Evolutionary conservation across 495 filamentous ascomycete genomes (phyloP).

Genomic region (Xylaria acuta): DNA sequence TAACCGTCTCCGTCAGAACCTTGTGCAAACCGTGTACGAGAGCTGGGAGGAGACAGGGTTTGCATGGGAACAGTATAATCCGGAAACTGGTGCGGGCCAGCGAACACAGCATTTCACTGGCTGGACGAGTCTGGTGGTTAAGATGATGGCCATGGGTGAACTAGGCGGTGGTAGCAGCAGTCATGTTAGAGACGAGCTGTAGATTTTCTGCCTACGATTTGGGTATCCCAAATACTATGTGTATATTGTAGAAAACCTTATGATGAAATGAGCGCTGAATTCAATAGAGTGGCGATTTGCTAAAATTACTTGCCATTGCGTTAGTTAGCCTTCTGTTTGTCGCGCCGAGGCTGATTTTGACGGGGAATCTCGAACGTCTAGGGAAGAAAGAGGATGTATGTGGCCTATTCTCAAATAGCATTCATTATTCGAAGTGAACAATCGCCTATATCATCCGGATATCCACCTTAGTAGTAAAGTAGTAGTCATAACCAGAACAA

Average conservation of each 20-base stretch:
- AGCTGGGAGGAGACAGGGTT: slow-evolving; percentile 92
- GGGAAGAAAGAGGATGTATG: no score
- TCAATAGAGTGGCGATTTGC: slow-evolving; percentile 12
- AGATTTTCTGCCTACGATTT: slow-evolving; percentile 9
- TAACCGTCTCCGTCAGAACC: slow-evolving; percentile 74
- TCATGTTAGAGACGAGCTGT: slow-evolving; percentile 26
- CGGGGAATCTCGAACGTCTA: not conserved
- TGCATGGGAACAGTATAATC: slow-evolving; percentile 99
- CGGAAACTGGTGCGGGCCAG: slow-evolving; percentile 89
- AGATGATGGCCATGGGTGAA: slow-evolving; percentile 87
- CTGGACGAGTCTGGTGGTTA: slow-evolving; percentile 97
- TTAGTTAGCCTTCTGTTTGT: not conserved
- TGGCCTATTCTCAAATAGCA: not conserved
- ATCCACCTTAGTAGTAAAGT: not conserved
- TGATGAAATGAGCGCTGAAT: slow-evolving; percentile 15
- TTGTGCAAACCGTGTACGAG: slow-evolving; percentile 87
- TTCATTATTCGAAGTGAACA: not conserved
- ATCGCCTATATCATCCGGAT: not conserved
- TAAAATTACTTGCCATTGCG: not conserved
- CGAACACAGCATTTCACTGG: slow-evolving; percentile 97
- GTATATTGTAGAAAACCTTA: slow-evolving; percentile 9
- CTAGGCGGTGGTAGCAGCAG: slow-evolving; percentile 28
- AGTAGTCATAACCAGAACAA: not conserved
- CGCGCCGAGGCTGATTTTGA: not conserved
- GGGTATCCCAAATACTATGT: slow-evolving; percentile 12